phyloP scores from a whole-genome alignment of 2,329 filamentous ascomycete genomes.

The Zelopaecilomyces penicillatus region DNA sequence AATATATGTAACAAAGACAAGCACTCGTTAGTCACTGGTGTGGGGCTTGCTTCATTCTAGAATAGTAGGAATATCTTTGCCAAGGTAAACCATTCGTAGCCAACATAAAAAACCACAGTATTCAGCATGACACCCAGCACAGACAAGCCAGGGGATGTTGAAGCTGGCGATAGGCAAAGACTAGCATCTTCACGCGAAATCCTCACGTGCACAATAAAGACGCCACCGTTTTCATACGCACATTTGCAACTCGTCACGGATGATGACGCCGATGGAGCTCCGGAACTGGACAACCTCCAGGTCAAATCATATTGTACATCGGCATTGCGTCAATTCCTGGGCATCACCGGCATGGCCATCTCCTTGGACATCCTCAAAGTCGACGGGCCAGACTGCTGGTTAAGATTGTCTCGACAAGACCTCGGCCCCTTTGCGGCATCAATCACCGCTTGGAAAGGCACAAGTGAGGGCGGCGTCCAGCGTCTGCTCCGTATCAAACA shows the following conservation, averaged over 20 bases:
- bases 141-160: too few species aligned
- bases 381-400: constrained; percentile 48
- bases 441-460: constrained; percentile 55
- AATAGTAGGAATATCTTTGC: too few species aligned
- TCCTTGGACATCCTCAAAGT: constrained; percentile 62
- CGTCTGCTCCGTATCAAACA: constrained; percentile 47
- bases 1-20: too few species aligned
- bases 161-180: too few species aligned
- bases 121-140: too few species aligned
- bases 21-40: too few species aligned
- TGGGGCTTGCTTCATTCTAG: too few species aligned
- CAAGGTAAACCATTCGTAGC: too few species aligned
- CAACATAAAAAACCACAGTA: too few species aligned
- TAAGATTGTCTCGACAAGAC: constrained; percentile 56
- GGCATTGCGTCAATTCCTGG: constrained; percentile 61
- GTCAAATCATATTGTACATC: constrained; percentile 53
- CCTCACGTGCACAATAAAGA: constrained; percentile 41
- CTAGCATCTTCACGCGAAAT: constrained; percentile 33
- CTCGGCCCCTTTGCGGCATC: constrained; percentile 53
- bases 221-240: constrained; percentile 47
- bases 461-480: constrained; percentile 30
- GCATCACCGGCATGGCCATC: constrained; percentile 57
- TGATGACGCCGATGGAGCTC: constrained; percentile 11
- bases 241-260: constrained; percentile 42
- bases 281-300: constrained; percentile 51